Conservation (phyloP, 2,329 filamentous ascomycete genomes). For the Pestalotiopsis sp. region DNA sequence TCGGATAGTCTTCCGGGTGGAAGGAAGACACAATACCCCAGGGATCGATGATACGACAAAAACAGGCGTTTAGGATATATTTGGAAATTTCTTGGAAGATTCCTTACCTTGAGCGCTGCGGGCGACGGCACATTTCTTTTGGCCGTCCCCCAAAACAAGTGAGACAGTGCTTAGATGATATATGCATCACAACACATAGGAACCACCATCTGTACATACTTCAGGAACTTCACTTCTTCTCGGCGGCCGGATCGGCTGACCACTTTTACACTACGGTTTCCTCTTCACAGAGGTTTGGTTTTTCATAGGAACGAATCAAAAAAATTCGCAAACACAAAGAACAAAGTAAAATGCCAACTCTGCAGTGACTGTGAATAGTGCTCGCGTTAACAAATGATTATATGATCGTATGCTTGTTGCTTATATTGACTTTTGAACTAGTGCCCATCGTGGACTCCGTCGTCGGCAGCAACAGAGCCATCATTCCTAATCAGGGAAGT, state of each 20-base stretch:
- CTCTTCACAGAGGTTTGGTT: neutral
- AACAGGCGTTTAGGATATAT: slow-evolving; percentile 8
- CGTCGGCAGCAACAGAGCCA: neutral
- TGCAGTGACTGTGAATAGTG: neutral
- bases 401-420: neutral
- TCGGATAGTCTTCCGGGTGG: neutral
- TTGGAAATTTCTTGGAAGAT: neutral
- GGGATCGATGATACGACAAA: neutral
- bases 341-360: neutral
- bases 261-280: neutral
- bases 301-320: neutral
- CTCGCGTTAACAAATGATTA: neutral
- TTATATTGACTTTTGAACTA: neutral
- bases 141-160: neutral
- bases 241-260: neutral
- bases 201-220: neutral
- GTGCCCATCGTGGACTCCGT: neutral
- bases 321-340: neutral
- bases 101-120: neutral
- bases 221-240: neutral
- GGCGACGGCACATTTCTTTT: neutral
- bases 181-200: neutral
- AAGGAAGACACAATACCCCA: neutral
- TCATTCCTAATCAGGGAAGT: neutral
- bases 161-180: slow-evolving; percentile 2